phyloP scores from a whole-genome alignment of 2,329 filamentous ascomycete genomes.

The Monilinia aucupariae region DNA sequence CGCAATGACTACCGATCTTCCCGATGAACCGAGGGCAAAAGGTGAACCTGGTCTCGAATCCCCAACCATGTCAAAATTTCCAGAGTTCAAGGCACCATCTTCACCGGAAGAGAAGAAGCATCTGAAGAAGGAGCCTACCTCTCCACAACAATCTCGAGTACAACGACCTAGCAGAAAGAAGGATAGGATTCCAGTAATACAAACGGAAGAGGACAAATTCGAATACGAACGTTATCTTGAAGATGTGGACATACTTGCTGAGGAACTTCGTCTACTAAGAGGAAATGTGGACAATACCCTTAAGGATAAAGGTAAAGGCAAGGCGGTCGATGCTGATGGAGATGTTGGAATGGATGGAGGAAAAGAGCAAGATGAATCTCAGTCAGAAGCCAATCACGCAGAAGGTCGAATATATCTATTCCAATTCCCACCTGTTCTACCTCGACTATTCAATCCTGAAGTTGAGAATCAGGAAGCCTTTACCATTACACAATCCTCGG shows the following conservation, averaged over 20 bases:
- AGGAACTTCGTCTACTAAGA: constrained; percentile 37
- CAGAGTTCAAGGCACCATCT: constrained; percentile 8
- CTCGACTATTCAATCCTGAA: constrained; percentile 42
- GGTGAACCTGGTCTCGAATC: constrained; percentile 10
- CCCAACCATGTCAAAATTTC: constrained; percentile 6
- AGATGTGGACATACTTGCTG: constrained; percentile 42
- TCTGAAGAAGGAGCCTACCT: constrained; percentile 7
- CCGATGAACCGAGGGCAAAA: constrained; percentile 1
- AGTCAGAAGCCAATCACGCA: constrained; percentile 21
- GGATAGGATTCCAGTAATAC: constrained; percentile 39
- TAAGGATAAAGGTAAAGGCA: constrained; percentile 21
- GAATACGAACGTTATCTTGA: constrained; percentile 45
- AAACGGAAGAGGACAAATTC: constrained; percentile 47
- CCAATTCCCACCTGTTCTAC: constrained; percentile 58
- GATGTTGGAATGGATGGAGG: constrained; percentile 34
- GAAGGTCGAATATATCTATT: constrained; percentile 59
- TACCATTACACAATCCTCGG: constrained; percentile 19
- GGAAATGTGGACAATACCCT: constrained; percentile 33
- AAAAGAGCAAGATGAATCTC: constrained; percentile 20
- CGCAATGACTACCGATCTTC: neutral
- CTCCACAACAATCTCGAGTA: neutral
- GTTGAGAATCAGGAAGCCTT: constrained; percentile 40
- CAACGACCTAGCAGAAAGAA: constrained; percentile 1
- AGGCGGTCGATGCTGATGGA: constrained; percentile 40
- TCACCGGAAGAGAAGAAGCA: constrained; percentile 14